Conservation (phyloP, 2,329 filamentous ascomycete genomes). For the Xylariaceae sp. region DNA sequence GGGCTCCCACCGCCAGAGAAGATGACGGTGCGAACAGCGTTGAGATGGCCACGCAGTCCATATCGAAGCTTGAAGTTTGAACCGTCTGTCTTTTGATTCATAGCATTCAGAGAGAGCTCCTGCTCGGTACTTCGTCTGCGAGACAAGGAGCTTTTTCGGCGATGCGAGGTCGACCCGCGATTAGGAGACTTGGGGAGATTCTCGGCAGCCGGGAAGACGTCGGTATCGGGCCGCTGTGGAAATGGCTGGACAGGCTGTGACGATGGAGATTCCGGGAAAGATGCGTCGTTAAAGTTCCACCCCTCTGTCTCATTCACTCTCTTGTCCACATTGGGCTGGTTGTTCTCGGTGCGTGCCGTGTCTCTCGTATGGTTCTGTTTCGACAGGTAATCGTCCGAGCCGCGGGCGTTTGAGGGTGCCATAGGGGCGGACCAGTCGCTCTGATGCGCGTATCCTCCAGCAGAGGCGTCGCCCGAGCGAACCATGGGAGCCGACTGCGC, state of each 20-base stretch:
- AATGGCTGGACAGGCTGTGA: constrained; percentile 42
- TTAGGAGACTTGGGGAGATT: constrained; percentile 76
- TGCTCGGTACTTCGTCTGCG: constrained; percentile 66
- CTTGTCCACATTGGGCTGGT: constrained; percentile 45
- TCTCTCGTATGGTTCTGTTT: constrained; percentile 38
- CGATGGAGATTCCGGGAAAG: constrained; percentile 52
- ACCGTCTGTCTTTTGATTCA: constrained; percentile 58
- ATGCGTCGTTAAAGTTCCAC: constrained; percentile 88
- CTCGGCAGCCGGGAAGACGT: constrained; percentile 79
- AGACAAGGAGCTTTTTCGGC: constrained; percentile 75
- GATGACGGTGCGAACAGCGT: constrained; percentile 89
- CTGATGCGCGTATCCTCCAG: constrained; percentile 36
- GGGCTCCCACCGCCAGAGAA: constrained; percentile 96
- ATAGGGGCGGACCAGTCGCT: constrained; percentile 29
- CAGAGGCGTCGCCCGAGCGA: constrained; percentile 46
- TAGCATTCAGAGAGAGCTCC: constrained; percentile 48
- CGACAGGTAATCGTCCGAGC: constrained; percentile 26
- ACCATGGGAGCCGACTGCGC: constrained; percentile 47
- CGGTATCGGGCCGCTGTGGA: constrained; percentile 71
- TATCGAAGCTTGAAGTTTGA: constrained; percentile 89
- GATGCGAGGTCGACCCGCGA: constrained; percentile 61
- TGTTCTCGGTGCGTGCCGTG: constrained; percentile 36
- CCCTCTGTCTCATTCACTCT: constrained; percentile 57
- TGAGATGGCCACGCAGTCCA: constrained; percentile 83
- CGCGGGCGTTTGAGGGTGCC: constrained; percentile 19